Evolutionary conservation across 2,329 filamentous ascomycete genomes (phyloP).

Genomic region (Diaporthe sp.): DNA sequence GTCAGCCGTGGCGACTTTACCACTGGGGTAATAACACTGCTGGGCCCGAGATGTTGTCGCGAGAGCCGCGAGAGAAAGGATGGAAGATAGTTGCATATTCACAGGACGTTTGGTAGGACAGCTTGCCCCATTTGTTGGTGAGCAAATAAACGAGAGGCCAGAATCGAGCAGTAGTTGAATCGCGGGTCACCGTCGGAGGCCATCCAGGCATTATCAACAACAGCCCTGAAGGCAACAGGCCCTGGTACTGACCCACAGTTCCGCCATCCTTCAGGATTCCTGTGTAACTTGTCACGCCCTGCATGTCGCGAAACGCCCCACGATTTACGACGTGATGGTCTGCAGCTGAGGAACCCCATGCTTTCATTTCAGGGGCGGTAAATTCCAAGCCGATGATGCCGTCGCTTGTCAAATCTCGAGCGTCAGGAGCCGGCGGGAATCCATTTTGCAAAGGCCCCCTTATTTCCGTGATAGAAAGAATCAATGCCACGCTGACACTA

Average conservation of each 20-base stretch:
- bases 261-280: neutral
- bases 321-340: neutral
- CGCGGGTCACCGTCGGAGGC: neutral
- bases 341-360: neutral
- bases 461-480: neutral
- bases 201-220: conserved; percentile 1
- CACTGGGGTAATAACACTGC: conserved; percentile 14
- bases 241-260: neutral
- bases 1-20: conserved; percentile 1
- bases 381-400: neutral
- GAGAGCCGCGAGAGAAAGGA: neutral
- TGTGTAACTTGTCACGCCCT: neutral
- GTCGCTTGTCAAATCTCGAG: neutral
- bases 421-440: neutral
- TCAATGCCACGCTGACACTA: neutral
- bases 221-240: neutral
- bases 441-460: neutral
- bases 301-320: neutral
- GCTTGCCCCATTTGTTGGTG: neutral
- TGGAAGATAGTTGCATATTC: neutral
- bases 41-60: neutral
- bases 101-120: too few species aligned
- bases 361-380: neutral
- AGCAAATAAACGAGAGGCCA: neutral
- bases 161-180: neutral